Evolutionary conservation across 306 rosid species (phyloP), one percentile per base, ranked within the genome.

Genomic region (Quercus rubra): DNA sequence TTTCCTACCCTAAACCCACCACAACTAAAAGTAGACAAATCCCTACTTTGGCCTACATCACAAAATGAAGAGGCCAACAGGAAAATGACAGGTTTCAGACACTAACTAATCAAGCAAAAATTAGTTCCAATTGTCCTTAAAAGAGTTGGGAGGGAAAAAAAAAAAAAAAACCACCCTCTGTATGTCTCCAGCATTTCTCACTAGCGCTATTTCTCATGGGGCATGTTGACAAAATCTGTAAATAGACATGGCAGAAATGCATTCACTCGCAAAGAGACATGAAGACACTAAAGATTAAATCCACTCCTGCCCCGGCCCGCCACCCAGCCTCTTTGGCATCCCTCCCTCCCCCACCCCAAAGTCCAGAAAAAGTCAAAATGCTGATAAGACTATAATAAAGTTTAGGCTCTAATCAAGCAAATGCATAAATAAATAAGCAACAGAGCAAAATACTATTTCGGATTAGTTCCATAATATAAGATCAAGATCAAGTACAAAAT

Each of bases 181-280:
- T 28, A 76, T 41, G 74, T 69, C 71, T 21, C 52, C 73, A 20
- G 35, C 70, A 79, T 38, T 74, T 38, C 77, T 78, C 73, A 9
- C 61, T 17, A 74, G 27, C 15, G 10, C 70, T 59, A 59, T 27
- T 28, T 63, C 41, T 63, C 69, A 63, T 63, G 70, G 70, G 30
- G 30, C 30, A 13, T 6, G 41, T 15, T 2, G 4, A 2, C 9
- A 17, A 63, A 14, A 28, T 49, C 15, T 49, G 20, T 15, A 30
- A 14, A 49, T 28, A 6, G 7, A 18, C 21, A 63, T 18, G n/a
- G 17, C 41, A 63, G 20, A 61, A 63, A 63, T 23, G 33, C 5
- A 25, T 25, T 61, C 67, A 25, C 6, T 3, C 7, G 17, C 54
- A 10, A 49, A 27, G 30, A 61, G 19, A 10, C 6, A 11, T 25